Evolutionary conservation across 345 rosid genomes (phyloP).

Genomic region (Eucalyptus pauciflora): DNA sequence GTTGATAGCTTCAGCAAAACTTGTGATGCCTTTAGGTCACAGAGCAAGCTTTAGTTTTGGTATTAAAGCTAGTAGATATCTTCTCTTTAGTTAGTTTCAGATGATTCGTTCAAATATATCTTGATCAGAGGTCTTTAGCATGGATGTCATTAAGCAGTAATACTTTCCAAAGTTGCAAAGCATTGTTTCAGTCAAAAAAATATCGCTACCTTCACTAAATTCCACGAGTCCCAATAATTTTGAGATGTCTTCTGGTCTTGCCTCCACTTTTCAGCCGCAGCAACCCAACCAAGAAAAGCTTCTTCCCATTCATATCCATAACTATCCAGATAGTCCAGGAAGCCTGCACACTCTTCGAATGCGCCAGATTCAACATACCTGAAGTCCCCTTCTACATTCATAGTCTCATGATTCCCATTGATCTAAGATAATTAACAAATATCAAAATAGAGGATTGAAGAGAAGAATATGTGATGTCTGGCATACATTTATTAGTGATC

Average conservation of each 20-base stretch:
- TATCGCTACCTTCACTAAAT: constrained; percentile 67
- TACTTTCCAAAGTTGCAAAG: background rate
- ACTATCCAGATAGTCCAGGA: constrained; percentile 56
- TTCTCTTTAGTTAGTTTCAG: background rate
- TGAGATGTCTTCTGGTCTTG: constrained; percentile 31
- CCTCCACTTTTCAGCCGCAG: constrained; percentile 30
- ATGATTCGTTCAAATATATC: background rate
- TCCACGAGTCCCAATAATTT: constrained; percentile 64
- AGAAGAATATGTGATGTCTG: background rate
- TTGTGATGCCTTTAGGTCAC: background rate
- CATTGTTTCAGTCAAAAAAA: background rate
- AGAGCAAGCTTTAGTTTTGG: background rate
- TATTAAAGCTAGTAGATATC: background rate
- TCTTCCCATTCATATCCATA: constrained; percentile 48
- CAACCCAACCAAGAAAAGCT: constrained; percentile 63
- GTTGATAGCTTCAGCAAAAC: background rate
- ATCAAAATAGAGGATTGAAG: background rate
- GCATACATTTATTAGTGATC: background rate
- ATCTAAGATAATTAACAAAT: constrained; percentile 20
- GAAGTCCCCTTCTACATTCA: constrained; percentile 91
- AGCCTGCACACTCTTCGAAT: constrained; percentile 68
- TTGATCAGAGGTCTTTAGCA: background rate
- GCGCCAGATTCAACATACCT: constrained; percentile 70
- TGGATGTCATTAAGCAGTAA: background rate
- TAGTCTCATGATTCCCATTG: constrained; percentile 91